Evolutionary conservation across 2,329 filamentous ascomycete genomes (phyloP).

Genomic region (Neopestalotiopsis sp.): DNA sequence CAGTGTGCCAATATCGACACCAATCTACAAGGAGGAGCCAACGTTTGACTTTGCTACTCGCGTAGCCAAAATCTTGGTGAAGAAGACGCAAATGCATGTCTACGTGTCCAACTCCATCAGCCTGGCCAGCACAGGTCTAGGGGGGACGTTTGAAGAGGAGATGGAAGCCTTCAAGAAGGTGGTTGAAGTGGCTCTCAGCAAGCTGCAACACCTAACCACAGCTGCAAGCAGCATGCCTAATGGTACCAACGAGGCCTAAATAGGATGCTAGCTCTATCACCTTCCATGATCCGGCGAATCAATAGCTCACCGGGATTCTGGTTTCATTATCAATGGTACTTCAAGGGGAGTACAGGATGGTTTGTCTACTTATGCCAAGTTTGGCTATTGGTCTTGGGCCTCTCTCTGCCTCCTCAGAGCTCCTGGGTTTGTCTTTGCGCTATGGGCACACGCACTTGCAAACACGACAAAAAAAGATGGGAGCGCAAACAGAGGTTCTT

Average conservation of each 20-base stretch:
- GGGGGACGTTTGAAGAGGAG: slow-evolving; percentile 88
- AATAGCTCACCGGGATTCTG: too few relatives aligned
- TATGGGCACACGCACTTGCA: background rate
- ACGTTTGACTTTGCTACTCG: slow-evolving; percentile 88
- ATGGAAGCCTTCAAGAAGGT: slow-evolving; percentile 85
- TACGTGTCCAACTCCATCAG: slow-evolving; percentile 91
- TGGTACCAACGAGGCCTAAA: slow-evolving; percentile 22
- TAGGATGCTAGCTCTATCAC: background rate
- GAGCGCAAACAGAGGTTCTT: background rate
- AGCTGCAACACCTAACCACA: slow-evolving; percentile 47
- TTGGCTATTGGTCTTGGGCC: background rate
- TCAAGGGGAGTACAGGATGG: background rate
- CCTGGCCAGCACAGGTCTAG: slow-evolving; percentile 74
- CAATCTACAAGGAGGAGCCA: slow-evolving; percentile 76
- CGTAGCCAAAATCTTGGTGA: slow-evolving; percentile 82
- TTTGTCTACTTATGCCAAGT: background rate
- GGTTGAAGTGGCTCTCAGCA: slow-evolving; percentile 69
- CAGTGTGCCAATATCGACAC: slow-evolving; percentile 74
- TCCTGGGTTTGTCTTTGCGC: background rate
- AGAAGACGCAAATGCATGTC: slow-evolving; percentile 73
- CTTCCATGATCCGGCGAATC: background rate
- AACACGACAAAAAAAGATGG: background rate
- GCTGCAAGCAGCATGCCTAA: slow-evolving; percentile 27
- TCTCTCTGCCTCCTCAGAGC: background rate
- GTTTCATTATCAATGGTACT: background rate